Conservation (phyloP, 164 flowering plant species). For the Stephania cephalantha region DNA sequence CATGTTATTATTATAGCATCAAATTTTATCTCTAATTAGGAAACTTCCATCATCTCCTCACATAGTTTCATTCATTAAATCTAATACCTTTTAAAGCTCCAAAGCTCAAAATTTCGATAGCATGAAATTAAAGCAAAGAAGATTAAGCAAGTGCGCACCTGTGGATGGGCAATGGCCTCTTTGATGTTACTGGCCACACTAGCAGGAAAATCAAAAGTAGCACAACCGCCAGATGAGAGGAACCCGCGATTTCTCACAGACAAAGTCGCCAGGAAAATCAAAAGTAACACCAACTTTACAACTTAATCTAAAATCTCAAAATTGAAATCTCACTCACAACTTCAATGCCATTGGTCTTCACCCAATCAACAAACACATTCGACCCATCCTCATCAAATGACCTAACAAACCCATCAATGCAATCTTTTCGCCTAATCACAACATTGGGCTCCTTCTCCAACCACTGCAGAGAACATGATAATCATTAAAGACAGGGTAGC, state of each 20-base stretch:
- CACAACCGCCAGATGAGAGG: conserved; percentile 66
- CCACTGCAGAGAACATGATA: conserved; percentile 45
- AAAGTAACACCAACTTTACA: not conserved
- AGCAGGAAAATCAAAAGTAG: conserved; percentile 73
- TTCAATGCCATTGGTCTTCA: conserved; percentile 56
- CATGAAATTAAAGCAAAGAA: not conserved
- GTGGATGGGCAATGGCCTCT: conserved; percentile 74
- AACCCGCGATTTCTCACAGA: conserved; percentile 78
- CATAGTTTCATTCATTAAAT: no score
- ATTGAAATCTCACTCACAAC: conserved; percentile 35
- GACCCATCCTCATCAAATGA: conserved; percentile 76
- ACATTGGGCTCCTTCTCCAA: conserved; percentile 68
- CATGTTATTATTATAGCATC: not conserved
- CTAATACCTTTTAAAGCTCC: no score
- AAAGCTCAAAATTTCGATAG: not conserved
- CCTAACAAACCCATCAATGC: conserved; percentile 81
- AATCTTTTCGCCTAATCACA: conserved; percentile 65
- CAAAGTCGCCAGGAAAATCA: conserved; percentile 27
- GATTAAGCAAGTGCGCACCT: conserved; percentile 34
- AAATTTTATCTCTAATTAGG: not conserved
- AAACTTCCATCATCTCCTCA: not conserved
- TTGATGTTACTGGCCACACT: conserved; percentile 44
- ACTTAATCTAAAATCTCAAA: not conserved
- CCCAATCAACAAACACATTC: conserved; percentile 76
- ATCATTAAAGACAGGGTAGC: no score